Percentiles rank a stretch among this genome's conserved stretches.
phyloP scores from a whole-genome alignment of 306 rosid genomes.

The Hippophae rhamnoides region DNA sequence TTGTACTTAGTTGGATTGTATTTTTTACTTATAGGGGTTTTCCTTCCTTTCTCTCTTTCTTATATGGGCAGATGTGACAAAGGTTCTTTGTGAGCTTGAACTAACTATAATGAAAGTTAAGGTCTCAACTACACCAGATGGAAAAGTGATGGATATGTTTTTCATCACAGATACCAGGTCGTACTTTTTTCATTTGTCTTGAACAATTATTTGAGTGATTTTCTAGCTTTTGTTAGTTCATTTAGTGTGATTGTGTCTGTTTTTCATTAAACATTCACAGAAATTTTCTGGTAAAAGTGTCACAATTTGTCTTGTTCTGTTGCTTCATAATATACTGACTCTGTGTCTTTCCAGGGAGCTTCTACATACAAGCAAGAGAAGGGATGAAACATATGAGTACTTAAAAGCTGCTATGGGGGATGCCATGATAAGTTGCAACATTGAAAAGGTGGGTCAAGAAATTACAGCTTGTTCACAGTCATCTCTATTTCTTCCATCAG shows the following conservation, averaged over 20 bases:
- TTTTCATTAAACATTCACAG: neutral
- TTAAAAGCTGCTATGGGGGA: slow-evolving; percentile 39
- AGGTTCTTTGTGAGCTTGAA: slow-evolving; percentile 80
- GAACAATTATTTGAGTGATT: slow-evolving; percentile 5
- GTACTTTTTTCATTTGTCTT: slow-evolving; percentile 12
- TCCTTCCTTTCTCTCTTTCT: slow-evolving; percentile 2
- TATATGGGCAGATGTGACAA: slow-evolving; percentile 62
- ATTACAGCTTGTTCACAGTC: slow-evolving; percentile 51
- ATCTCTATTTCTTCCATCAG: slow-evolving; percentile 63
- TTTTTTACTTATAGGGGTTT: neutral
- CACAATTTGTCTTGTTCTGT: neutral
- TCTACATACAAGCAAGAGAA: slow-evolving; percentile 62
- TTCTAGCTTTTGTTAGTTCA: neutral
- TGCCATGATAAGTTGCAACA: slow-evolving; percentile 49
- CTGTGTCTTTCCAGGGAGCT: slow-evolving; percentile 56
- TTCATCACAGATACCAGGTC: slow-evolving; percentile 88
- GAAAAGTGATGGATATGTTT: slow-evolving; percentile 87
- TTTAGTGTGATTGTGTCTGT: neutral
- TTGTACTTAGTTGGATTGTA: neutral
- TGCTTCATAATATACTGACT: slow-evolving; percentile 13
- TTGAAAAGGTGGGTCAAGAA: slow-evolving; percentile 62
- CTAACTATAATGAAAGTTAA: slow-evolving; percentile 77
- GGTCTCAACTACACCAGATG: slow-evolving; percentile 94
- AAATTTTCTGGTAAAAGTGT: neutral
- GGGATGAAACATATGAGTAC: slow-evolving; percentile 43